A percentile compares a stretch with the other conserved stretches of the same genome.
Evolutionary conservation across 352 stramenopile species (phyloP).

Genomic region (Bremia lactucae): DNA sequence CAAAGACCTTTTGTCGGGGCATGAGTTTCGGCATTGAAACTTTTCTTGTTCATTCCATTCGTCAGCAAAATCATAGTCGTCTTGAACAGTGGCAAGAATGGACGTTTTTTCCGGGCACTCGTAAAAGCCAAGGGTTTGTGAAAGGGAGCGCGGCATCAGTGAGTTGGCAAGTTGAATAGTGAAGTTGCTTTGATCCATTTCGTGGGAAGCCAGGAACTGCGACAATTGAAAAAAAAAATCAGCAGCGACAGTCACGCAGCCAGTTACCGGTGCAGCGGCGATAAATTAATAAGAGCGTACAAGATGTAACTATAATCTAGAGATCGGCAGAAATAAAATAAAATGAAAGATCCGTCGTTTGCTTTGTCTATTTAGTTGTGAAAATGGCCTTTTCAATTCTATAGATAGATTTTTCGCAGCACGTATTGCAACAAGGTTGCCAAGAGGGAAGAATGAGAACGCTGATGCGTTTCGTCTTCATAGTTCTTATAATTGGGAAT

Average conservation of each 20-base stretch:
- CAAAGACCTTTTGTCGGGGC: slow-evolving; percentile 5
- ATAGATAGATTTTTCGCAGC: too few species aligned
- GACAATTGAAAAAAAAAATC: slow-evolving; percentile 18
- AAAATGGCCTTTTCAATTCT: too few species aligned
- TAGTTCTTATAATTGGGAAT: too few species aligned
- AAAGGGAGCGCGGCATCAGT: slow-evolving; percentile 7
- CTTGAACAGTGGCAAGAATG: slow-evolving; percentile 12
- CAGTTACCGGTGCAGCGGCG: slow-evolving; percentile 5
- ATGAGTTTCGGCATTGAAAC: slow-evolving; percentile 12
- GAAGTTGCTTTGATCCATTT: too few species aligned
- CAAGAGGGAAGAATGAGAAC: too few species aligned
- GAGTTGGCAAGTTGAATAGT: slow-evolving; percentile 9
- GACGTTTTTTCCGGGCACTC: slow-evolving; percentile 11
- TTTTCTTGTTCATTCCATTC: slow-evolving; percentile 11
- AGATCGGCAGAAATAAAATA: too few species aligned
- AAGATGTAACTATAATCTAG: too few species aligned
- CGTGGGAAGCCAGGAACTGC: neutral
- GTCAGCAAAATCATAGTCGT: slow-evolving; percentile 10
- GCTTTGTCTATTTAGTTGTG: too few species aligned
- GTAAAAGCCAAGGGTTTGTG: slow-evolving; percentile 4
- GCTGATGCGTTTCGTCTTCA: too few species aligned
- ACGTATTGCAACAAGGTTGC: too few species aligned
- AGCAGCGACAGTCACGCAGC: slow-evolving; percentile 15
- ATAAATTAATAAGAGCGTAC: too few species aligned
- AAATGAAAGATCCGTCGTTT: too few species aligned